These are phyloP conservation scores for Phytomonas francai DNA, from an alignment of 208 protist species.

Conservation along the genomic window DNA sequence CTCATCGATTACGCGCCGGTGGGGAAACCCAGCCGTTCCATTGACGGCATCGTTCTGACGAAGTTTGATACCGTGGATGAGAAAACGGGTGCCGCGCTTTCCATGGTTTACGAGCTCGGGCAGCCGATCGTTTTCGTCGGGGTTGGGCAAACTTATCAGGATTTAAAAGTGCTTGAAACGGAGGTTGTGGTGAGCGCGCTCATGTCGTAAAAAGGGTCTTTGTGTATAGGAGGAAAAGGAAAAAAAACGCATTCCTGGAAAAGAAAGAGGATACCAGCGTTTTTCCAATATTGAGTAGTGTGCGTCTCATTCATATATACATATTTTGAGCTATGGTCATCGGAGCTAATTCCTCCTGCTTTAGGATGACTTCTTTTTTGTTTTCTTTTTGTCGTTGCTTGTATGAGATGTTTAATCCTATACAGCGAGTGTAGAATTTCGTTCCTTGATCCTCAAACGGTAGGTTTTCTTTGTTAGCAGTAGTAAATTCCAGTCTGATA, in stretches of 20 bases:
- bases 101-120: constrained; percentile 98
- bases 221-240: not conserved
- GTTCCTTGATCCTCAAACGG: not conserved
- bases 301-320: not conserved
- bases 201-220: constrained; percentile 65
- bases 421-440: not conserved
- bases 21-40: constrained; percentile 69
- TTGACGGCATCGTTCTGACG: constrained; percentile 99
- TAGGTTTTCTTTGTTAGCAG: constrained; percentile 2
- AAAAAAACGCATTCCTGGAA: not conserved
- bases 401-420: too few relatives aligned
- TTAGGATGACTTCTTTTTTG: constrained; percentile 10
- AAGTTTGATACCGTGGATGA: constrained; percentile 99
- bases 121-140: constrained; percentile 99
- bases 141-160: constrained; percentile 97
- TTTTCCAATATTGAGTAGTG: not conserved
- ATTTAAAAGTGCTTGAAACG: constrained; percentile 94
- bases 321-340: not conserved
- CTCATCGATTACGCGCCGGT: constrained; percentile 89
- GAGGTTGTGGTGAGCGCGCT: constrained; percentile 93
- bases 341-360: too few relatives aligned
- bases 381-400: constrained; percentile 14
- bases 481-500: too few relatives aligned
- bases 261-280: too few relatives aligned
- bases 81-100: constrained; percentile 99